These are phyloP conservation scores for Dinochytrium kinnereticum DNA, from an alignment of 371 early-diverging fungal species.

Conservation along the genomic window DNA sequence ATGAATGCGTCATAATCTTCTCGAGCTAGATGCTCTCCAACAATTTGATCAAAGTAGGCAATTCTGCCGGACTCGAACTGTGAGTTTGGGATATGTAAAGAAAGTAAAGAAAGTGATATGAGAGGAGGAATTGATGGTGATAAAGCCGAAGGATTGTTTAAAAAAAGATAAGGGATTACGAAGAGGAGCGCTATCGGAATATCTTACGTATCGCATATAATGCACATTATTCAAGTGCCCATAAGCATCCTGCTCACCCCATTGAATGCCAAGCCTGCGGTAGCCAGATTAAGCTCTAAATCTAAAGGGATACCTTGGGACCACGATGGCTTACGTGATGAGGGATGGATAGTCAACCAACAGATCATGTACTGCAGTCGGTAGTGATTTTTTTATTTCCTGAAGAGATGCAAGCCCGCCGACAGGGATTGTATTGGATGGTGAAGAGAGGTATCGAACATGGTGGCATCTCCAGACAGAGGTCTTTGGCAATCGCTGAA, in stretches of 20 bases:
- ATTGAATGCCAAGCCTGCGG: constrained; percentile 38
- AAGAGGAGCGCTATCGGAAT: not conserved
- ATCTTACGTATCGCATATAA: constrained; percentile 40
- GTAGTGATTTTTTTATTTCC: constrained; percentile 26
- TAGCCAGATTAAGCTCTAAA: no score
- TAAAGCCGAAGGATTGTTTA: no score
- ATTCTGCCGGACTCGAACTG: constrained; percentile 31
- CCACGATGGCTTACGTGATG: constrained; percentile 17
- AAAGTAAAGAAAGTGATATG: no score
- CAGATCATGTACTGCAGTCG: constrained; percentile 21
- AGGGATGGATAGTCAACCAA: constrained; percentile 37
- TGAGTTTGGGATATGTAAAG: not conserved
- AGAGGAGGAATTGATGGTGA: no score
- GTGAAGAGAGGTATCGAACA: not conserved
- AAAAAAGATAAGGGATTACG: no score
- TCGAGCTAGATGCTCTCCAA: constrained; percentile 24
- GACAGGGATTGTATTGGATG: constrained; percentile 9
- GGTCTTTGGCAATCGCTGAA: not conserved
- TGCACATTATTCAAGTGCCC: constrained; percentile 47
- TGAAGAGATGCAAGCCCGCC: constrained; percentile 23
- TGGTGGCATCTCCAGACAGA: not conserved
- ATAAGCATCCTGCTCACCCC: constrained; percentile 47
- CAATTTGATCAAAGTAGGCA: constrained; percentile 47
- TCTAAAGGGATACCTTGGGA: not conserved
- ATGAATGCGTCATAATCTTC: constrained; percentile 31